Evolutionary conservation across 306 rosid genomes (phyloP), one percentile per base, ranked within the genome.

Genomic region (Vicia faba): DNA sequence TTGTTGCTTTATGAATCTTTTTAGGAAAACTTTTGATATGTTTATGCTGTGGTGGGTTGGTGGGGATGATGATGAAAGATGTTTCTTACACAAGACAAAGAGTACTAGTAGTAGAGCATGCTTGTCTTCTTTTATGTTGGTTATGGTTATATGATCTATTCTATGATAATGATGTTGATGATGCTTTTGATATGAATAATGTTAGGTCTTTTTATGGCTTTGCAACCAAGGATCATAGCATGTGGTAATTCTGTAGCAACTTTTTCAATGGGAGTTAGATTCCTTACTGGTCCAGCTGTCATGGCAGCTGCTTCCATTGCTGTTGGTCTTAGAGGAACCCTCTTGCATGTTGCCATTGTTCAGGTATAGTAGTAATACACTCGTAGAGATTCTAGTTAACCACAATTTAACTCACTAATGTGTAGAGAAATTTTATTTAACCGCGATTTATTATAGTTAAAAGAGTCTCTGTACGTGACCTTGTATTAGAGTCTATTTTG

Each of bases 211-310:
- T 92, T 92, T 76, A 92, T 92, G 97, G 97, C 96, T 68, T 92
- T 92, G 91, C 97, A 92, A 81, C 97, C 97, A 39, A 87, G 84
- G 90, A 89, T 92, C 75, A 92, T 92, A 84, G 97, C 97, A 82
- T 91, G 97, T 88, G 97, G 96, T 40, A 91, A 91, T 82, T 85
- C 87, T 63, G 23, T 75, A 59, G 97, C 97, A 87, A 72, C 91
- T 87, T 91, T 87, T 85, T 67, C 97, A 0, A 91, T 91, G 97
- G 92, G 86, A 11, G 95, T 91, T 82, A 91, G 96, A 91, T 91
- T 88, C 97, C 97, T 91, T 73, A 79, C 86, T 67, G 97, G 97
- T 13, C 97, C 97, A 82, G 95, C 96, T 89, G 96, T 91, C 69
- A 91, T 89, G 97, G 97, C 97, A 68, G 96, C 83, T 72, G 89